These are phyloP conservation scores for Allantophomopsis cytisporea DNA, from an alignment of 2,329 filamentous ascomycete species.

Conservation along the genomic window DNA sequence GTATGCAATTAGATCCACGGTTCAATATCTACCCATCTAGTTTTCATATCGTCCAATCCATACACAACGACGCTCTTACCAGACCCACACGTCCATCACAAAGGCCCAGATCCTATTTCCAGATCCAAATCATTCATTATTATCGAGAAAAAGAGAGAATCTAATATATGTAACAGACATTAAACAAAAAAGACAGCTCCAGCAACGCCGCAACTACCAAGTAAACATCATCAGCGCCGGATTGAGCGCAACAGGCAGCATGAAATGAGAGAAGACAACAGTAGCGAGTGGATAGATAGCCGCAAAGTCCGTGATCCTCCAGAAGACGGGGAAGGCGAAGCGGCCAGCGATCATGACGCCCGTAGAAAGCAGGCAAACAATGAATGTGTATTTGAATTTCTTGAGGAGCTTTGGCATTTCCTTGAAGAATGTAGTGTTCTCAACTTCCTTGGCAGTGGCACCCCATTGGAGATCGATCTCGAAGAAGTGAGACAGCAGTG, in stretches of 20 bases:
- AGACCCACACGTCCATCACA: too few relatives aligned
- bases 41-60: too few relatives aligned
- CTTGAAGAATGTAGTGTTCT: constrained; percentile 39
- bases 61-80: too few relatives aligned
- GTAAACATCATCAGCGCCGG: constrained; percentile 51
- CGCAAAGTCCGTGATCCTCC: constrained; percentile 25
- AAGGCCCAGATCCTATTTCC: too few relatives aligned
- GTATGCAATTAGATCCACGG: too few relatives aligned
- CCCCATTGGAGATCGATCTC: constrained; percentile 29
- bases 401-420: constrained; percentile 40
- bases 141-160: too few relatives aligned
- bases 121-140: too few relatives aligned
- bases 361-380: constrained; percentile 30
- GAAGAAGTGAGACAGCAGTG: constrained; percentile 23
- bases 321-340: constrained; percentile 6
- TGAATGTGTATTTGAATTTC: constrained; percentile 39
- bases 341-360: constrained; percentile 33
- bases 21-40: too few relatives aligned
- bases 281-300: constrained; percentile 43
- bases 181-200: background rate
- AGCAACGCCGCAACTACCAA: constrained; percentile 22
- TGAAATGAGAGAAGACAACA: constrained; percentile 38
- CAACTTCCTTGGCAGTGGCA: constrained; percentile 41
- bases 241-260: constrained; percentile 45
- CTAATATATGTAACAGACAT: too few relatives aligned